Conservation (phyloP, 139 green algal genomes). For the Chlamydomonas incerta region DNA sequence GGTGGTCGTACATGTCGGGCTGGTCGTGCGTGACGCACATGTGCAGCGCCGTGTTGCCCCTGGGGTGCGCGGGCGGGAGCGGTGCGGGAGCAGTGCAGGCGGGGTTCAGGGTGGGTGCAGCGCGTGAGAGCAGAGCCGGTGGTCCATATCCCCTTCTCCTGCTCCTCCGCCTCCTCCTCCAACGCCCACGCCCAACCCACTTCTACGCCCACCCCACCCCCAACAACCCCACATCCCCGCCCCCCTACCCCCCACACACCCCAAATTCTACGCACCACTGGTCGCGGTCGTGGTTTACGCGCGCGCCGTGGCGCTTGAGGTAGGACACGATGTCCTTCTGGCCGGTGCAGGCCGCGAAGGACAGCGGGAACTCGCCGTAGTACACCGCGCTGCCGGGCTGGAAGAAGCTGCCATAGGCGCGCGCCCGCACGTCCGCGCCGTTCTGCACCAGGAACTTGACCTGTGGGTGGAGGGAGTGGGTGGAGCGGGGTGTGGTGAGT, state of each 20-base stretch:
- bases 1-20: slow-evolving; percentile 72
- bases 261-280: slow-evolving; percentile 45
- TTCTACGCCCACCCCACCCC: background rate
- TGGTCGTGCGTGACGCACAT: slow-evolving; percentile 64
- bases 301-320: slow-evolving; percentile 66
- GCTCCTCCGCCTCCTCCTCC: too few relatives aligned
- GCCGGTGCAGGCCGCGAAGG: slow-evolving; percentile 67
- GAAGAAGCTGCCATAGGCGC: slow-evolving; percentile 69
- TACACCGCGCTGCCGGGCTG: slow-evolving; percentile 56
- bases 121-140: too few relatives aligned
- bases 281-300: slow-evolving; percentile 64
- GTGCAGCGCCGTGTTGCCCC: slow-evolving; percentile 65
- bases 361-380: slow-evolving; percentile 72
- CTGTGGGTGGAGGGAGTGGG: slow-evolving; percentile 12
- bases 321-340: slow-evolving; percentile 72
- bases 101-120: too few relatives aligned
- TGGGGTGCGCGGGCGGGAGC: background rate
- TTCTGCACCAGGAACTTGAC: slow-evolving; percentile 76
- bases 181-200: too few relatives aligned
- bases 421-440: slow-evolving; percentile 61
- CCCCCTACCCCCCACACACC: too few relatives aligned
- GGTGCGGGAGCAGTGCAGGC: too few relatives aligned
- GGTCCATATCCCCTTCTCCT: too few relatives aligned
- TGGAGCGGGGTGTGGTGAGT: too few relatives aligned
- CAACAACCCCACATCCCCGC: too few relatives aligned